Percentiles rank a stretch among this genome's conserved stretches.
Evolutionary conservation across 164 flowering plant species (phyloP).

Genomic region (Protea cynaroides): DNA sequence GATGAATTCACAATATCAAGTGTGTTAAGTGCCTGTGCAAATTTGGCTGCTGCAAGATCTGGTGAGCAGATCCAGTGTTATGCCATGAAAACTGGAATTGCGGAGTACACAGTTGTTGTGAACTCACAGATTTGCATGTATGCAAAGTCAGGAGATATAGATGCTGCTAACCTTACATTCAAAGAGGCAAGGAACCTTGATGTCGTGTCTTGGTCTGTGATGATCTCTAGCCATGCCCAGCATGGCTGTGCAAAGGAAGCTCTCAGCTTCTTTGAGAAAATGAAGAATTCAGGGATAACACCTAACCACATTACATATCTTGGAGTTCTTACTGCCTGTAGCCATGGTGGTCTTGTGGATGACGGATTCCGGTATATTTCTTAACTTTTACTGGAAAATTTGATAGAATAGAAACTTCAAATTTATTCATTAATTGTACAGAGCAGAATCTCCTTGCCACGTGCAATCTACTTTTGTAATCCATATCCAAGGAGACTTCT

Average conservation of each 20-base stretch:
- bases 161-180: conserved; percentile 39
- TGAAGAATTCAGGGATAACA: conserved; percentile 30
- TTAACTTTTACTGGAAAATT: neutral
- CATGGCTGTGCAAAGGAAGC: conserved; percentile 56
- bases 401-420: neutral
- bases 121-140: conserved; percentile 59
- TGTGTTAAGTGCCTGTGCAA: conserved; percentile 47
- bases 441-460: neutral
- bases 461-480: neutral
- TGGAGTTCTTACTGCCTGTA: conserved; percentile 57
- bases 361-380: conserved; percentile 42
- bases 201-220: conserved; percentile 48
- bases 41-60: conserved; percentile 34
- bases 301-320: conserved; percentile 51
- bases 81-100: conserved; percentile 37
- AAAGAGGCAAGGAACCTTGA: conserved; percentile 30
- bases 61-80: conserved; percentile 55
- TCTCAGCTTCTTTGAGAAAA: conserved; percentile 35
- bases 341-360: conserved; percentile 59
- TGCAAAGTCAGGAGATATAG: conserved; percentile 49
- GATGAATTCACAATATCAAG: conserved; percentile 47
- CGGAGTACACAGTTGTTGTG: conserved; percentile 21
- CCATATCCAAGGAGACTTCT: neutral
- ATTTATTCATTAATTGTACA: neutral
- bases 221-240: conserved; percentile 49